phyloP scores from a whole-genome alignment of 164 flowering plant genomes.

The Nelumbo lutea region DNA sequence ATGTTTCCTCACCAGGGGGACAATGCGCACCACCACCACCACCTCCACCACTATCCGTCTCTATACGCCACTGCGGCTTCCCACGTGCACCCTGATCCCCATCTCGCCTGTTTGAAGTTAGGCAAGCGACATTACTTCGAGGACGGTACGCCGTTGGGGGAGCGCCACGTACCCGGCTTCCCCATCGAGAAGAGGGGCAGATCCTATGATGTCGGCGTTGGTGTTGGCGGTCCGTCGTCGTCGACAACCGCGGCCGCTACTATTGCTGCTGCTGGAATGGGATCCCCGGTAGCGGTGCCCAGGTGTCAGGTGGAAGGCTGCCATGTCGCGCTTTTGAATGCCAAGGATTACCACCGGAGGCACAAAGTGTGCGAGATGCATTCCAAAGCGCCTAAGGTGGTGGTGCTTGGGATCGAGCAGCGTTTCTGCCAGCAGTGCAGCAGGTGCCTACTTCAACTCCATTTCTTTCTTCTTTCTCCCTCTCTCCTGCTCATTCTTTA shows the following conservation, averaged over 20 bases:
- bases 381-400: slow-evolving; percentile 66
- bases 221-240: slow-evolving; percentile 10
- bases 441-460: slow-evolving; percentile 30
- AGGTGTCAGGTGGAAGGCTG: slow-evolving; percentile 81
- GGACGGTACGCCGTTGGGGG: slow-evolving; percentile 19
- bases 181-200: slow-evolving; percentile 37
- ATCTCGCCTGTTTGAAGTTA: slow-evolving; percentile 53
- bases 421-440: slow-evolving; percentile 86
- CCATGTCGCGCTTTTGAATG: slow-evolving; percentile 37
- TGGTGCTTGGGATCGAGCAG: slow-evolving; percentile 54
- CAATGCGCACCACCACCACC: slow-evolving; percentile 3
- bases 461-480: neutral
- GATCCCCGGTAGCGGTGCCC: slow-evolving; percentile 26
- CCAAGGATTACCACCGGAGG: slow-evolving; percentile 68
- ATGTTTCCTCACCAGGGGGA: slow-evolving; percentile 4
- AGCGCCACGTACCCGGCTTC: slow-evolving; percentile 19
- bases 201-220: slow-evolving; percentile 12
- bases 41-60: slow-evolving; percentile 4
- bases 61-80: slow-evolving; percentile 19
- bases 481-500: no score
- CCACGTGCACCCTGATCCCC: slow-evolving; percentile 39
- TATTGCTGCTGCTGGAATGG: neutral
- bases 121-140: slow-evolving; percentile 68
- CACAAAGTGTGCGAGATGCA: slow-evolving; percentile 81
- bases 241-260: slow-evolving; percentile 8